Base-by-base conservation (phyloP, 2,329 filamentous ascomycete genomes). In the Penicillium capsulatum region DNA sequence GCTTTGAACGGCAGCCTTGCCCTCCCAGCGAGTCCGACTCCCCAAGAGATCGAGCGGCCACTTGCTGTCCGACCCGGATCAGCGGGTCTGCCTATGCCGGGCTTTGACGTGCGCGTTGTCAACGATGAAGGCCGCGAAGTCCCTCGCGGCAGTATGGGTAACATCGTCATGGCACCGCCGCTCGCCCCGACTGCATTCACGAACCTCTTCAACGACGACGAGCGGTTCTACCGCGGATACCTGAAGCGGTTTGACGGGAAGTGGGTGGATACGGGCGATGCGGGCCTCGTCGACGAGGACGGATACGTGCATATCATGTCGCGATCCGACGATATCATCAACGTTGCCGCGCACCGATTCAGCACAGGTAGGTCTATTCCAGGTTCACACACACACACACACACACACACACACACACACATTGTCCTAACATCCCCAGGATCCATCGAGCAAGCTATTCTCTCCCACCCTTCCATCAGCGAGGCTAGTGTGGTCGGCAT, bases 241-340 rank as follows among this genome's bases (percentile, higher is more conserved):
- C 66, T 95, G 50, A 84, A 84, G 64, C 74, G 90, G 10, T 97
- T 96, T 58, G 56, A 77, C 4, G 87, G 88, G 0, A 77, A 77
- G 52, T 96, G 87, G 86, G 66, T 96, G 30, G 90, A 97, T 59
- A 96, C 90, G 0, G 91, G 90, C 2, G 90, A 97, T 60, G 84
- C 88, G 0, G 90, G 91, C 0, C 81, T 89, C 72, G 80, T 96
- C 41, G 90, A 96, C 58, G 63, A 75, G 10, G 82, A 91, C 28
- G 79, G 77, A 3, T 80, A 80, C 51, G 71, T 81, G 20, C 75
- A 80, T 52, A 72, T 83, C 51, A 81, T 83, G 76, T 72, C 73
- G 3, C 65, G 79, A 37, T 75, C 74, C 20, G 90, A 96, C 67
- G 90, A 96, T 63, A 84, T 96, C 44, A 89, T 96, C 59, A 96